Evolutionary conservation across 192 early-diverging fungal species (phyloP).

Genomic region (Thamnidium elegans): DNA sequence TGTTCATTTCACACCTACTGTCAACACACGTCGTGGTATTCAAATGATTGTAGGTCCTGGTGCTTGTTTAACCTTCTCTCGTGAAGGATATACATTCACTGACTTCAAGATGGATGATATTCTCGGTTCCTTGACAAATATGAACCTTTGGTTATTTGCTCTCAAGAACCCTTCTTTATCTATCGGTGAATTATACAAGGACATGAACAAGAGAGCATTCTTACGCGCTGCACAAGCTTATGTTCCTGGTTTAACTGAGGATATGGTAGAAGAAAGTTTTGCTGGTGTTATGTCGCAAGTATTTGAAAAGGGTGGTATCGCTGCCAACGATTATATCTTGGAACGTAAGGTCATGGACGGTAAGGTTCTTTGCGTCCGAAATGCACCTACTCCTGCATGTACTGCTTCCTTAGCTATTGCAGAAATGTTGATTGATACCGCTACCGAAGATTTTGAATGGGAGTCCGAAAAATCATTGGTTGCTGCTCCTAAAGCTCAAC

Average conservation of each 20-base stretch:
- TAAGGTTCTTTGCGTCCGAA: slow-evolving; percentile 30
- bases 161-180: slow-evolving; percentile 32
- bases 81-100: slow-evolving; percentile 34
- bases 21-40: slow-evolving; percentile 27
- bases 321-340: slow-evolving; percentile 34
- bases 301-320: slow-evolving; percentile 31
- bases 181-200: slow-evolving; percentile 34
- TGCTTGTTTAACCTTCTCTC: slow-evolving; percentile 34
- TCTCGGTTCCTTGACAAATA: slow-evolving; percentile 22
- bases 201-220: slow-evolving; percentile 34
- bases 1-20: slow-evolving; percentile 36
- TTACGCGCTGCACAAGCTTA: slow-evolving; percentile 28
- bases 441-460: slow-evolving; percentile 36
- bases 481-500: slow-evolving; percentile 5
- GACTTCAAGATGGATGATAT: slow-evolving; percentile 27
- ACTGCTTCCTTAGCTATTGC: slow-evolving; percentile 37
- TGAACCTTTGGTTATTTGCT: slow-evolving; percentile 29
- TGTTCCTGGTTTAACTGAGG: slow-evolving; percentile 29
- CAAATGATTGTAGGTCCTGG: slow-evolving; percentile 38
- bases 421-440: slow-evolving; percentile 32
- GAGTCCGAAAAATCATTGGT: background rate
- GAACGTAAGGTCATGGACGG: slow-evolving; percentile 38
- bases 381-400: slow-evolving; percentile 38
- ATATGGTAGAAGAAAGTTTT: slow-evolving; percentile 40
- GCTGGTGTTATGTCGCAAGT: slow-evolving; percentile 37